phyloP scores from a whole-genome alignment of 1,284 basidiomycete genomes.

The Ganoderma meredithae region DNA sequence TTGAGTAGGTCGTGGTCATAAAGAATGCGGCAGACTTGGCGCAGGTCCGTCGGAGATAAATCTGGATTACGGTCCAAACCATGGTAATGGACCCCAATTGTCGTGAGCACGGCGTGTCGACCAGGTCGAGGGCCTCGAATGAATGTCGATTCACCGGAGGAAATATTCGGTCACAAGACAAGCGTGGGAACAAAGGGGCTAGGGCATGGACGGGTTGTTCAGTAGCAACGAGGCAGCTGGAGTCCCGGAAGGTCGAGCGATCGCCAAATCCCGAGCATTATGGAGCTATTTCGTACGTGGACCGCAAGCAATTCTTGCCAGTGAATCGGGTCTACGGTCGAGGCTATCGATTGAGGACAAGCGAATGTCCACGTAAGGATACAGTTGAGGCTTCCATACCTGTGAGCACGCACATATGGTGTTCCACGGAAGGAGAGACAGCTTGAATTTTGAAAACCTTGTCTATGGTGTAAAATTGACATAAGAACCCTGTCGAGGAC shows the following conservation, averaged over 20 bases:
- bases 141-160: background rate
- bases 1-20: background rate
- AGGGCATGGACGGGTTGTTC: constrained; percentile 17
- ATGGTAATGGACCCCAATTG: background rate
- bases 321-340: background rate
- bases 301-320: background rate
- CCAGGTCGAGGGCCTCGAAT: background rate
- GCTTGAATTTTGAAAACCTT: background rate
- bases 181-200: constrained; percentile 20
- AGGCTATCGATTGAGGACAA: constrained; percentile 18
- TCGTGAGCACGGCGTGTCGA: background rate
- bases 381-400: constrained; percentile 16
- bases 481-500: background rate
- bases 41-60: constrained; percentile 6
- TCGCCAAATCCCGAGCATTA: background rate
- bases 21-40: background rate
- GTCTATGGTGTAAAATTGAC: background rate
- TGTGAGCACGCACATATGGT: background rate
- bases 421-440: background rate
- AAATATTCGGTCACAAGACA: constrained; percentile 12
- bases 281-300: background rate
- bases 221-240: constrained; percentile 32
- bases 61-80: background rate
- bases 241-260: background rate
- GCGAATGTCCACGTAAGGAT: constrained; percentile 9